phyloP scores from a whole-genome alignment of 169 alveolate genomes.

The Babesia caballi region DNA sequence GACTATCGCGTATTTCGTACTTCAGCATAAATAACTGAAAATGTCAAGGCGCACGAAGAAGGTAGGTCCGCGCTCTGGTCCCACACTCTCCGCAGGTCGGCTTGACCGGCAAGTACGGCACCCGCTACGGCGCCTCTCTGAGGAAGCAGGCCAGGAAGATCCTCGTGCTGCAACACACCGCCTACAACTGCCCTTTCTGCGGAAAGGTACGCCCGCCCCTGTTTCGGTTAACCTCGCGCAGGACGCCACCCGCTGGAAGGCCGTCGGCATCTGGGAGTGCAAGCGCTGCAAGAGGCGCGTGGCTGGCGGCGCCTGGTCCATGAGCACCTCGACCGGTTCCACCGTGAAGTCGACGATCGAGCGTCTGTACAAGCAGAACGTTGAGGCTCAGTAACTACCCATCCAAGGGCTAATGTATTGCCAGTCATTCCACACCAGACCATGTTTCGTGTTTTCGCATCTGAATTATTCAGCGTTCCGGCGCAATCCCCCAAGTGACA shows the following conservation, averaged over 20 bases:
- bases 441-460: not conserved
- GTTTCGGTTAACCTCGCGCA: conserved; percentile 21
- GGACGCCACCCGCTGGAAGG: conserved; percentile 89
- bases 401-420: not conserved
- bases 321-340: conserved; percentile 93
- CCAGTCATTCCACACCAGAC: not conserved
- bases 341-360: conserved; percentile 87
- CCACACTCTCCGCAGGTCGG: conserved; percentile 87
- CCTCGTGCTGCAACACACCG: conserved; percentile 91
- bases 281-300: conserved; percentile 89
- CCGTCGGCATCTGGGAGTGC: conserved; percentile 98
- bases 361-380: conserved; percentile 75
- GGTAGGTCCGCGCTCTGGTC: conserved; percentile 6
- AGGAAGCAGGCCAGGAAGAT: conserved; percentile 95
- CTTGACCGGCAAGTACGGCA: conserved; percentile 96
- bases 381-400: conserved; percentile 65
- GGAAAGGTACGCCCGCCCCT: conserved; percentile 82
- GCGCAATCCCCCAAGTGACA: too few relatives aligned
- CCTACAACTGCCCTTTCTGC: conserved; percentile 94
- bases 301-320: conserved; percentile 98
- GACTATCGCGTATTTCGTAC: not conserved
- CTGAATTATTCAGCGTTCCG: not conserved
- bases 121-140: conserved; percentile 97
- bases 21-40: not conserved
- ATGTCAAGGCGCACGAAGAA: conserved; percentile 69